Evolutionary conservation across 2,329 filamentous ascomycete genomes (phyloP).

Genomic region (Stachybotrys chartarum): DNA sequence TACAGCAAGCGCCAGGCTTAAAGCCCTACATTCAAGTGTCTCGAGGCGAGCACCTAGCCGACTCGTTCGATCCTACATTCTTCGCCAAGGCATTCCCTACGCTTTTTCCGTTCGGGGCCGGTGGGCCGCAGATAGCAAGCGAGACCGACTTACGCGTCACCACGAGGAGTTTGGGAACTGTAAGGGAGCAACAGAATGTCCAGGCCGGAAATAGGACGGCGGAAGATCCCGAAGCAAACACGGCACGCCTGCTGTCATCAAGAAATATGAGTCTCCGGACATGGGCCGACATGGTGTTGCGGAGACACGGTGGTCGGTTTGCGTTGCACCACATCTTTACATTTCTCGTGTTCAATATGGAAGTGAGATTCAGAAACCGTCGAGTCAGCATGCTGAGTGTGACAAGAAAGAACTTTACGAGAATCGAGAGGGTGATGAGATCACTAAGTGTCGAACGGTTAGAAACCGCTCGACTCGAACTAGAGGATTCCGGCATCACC

Average conservation of each 20-base stretch:
- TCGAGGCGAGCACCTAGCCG: not conserved
- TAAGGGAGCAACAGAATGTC: not conserved
- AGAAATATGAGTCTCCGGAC: constrained; percentile 3
- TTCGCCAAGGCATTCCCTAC: not conserved
- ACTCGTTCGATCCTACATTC: not conserved
- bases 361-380: constrained; percentile 1
- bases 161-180: not conserved
- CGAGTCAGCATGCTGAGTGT: not conserved
- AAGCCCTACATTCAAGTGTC: not conserved
- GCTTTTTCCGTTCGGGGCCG: not conserved
- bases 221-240: not conserved
- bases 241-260: not conserved
- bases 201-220: not conserved
- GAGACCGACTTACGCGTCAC: not conserved
- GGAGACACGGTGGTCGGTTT: constrained; percentile 4
- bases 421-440: not conserved
- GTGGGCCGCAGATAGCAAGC: not conserved
- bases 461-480: not conserved
- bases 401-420: not conserved
- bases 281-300: constrained; percentile 10
- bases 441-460: not conserved
- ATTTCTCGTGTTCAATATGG: constrained; percentile 8
- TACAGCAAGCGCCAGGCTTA: not conserved
- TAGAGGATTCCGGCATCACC: constrained; percentile 1
- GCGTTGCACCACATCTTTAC: constrained; percentile 6